phyloP scores from a whole-genome alignment of 805 yeast species.

The Wickerhamomyces rabaulensis region DNA sequence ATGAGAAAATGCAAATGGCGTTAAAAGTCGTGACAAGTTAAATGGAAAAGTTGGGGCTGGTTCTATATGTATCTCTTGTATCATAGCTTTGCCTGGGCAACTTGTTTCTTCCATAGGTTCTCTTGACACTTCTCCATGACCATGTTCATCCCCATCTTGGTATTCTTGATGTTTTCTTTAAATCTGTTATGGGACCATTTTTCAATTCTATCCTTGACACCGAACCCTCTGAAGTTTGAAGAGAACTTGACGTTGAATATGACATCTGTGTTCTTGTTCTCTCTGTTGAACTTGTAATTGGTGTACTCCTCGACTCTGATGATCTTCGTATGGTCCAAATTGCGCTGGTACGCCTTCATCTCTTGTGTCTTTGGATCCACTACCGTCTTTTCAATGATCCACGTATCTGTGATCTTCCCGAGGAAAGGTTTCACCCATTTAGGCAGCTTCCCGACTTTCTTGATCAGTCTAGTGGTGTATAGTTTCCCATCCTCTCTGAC shows the following conservation, averaged over 20 bases:
- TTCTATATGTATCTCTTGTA: not conserved
- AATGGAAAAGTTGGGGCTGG: not conserved
- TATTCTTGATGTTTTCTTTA: conserved; percentile 56
- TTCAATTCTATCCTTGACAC: conserved; percentile 72
- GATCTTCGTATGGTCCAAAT: conserved; percentile 76
- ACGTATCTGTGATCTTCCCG: conserved; percentile 63
- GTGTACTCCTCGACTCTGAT: conserved; percentile 77
- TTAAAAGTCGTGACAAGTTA: not conserved
- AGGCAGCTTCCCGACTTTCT: conserved; percentile 79
- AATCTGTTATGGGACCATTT: conserved; percentile 73
- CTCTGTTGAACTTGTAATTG: conserved; percentile 39
- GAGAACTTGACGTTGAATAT: conserved; percentile 62
- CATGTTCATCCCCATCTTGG: conserved; percentile 67
- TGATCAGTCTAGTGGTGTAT: conserved; percentile 66
- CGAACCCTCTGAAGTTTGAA: conserved; percentile 56
- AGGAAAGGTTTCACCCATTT: conserved; percentile 70
- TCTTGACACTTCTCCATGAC: conserved; percentile 64
- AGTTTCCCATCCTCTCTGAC: conserved; percentile 61
- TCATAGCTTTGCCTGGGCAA: not conserved
- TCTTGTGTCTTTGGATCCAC: conserved; percentile 56
- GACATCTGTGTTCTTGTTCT: conserved; percentile 37
- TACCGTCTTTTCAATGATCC: conserved; percentile 76
- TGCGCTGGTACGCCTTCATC: conserved; percentile 69
- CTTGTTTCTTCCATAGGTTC: conserved; percentile 10
- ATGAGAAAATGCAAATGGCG: not conserved